Conservation (phyloP, 768 basidiomycete genomes). For the Boletellus sp. region DNA sequence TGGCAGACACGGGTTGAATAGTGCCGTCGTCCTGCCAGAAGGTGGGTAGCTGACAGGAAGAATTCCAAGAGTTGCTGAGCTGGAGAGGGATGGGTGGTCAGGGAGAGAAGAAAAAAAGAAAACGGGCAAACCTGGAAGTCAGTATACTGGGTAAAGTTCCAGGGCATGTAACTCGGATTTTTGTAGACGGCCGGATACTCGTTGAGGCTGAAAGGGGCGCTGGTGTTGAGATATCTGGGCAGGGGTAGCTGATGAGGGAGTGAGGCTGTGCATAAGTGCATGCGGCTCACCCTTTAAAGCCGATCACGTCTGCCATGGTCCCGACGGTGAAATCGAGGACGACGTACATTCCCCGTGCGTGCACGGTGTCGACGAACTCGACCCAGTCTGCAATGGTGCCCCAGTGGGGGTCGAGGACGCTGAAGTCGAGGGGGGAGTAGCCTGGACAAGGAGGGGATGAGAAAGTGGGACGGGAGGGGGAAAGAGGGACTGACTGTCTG, state of each 20-base stretch:
- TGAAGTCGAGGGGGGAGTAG: conserved; percentile 92
- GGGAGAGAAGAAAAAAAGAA: background rate
- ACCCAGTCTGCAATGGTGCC: conserved; percentile 82
- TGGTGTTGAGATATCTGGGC: conserved; percentile 63
- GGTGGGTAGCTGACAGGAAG: conserved; percentile 67
- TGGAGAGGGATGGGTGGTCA: conserved; percentile 25
- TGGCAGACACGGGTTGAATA: conserved; percentile 43
- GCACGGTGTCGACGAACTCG: conserved; percentile 68
- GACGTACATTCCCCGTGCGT: conserved; percentile 82
- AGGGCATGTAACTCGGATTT: conserved; percentile 68
- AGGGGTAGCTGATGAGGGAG: conserved; percentile 12
- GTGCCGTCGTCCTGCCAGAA: conserved; percentile 81
- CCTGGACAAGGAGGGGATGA: conserved; percentile 35
- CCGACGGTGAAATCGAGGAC: conserved; percentile 95
- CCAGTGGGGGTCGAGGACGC: conserved; percentile 89
- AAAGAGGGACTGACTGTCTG: conserved; percentile 68
- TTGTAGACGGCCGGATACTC: conserved; percentile 80
- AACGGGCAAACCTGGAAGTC: conserved; percentile 63
- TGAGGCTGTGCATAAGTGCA: conserved; percentile 3
- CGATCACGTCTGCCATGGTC: conserved; percentile 85
- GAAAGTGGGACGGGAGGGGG: background rate
- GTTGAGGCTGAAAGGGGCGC: conserved; percentile 71
- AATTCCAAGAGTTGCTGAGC: conserved; percentile 68
- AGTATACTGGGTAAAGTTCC: conserved; percentile 81
- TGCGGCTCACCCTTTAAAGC: conserved; percentile 67